Evolutionary conservation across 139 green algal species (phyloP).

Genomic region (Closterium sp.): DNA sequence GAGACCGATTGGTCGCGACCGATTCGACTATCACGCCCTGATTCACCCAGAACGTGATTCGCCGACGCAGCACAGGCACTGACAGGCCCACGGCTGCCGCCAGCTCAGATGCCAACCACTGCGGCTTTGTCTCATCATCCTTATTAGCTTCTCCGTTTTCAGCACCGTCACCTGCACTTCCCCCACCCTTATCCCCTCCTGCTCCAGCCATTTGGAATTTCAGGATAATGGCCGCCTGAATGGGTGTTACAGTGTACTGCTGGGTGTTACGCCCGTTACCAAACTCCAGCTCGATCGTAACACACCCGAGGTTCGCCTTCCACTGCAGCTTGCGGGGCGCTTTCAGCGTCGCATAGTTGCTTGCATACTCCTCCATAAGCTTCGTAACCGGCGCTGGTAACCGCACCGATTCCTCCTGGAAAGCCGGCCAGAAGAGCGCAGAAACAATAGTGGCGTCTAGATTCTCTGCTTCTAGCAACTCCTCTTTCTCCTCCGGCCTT

Average conservation of each 20-base stretch:
- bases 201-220: constrained; percentile 62
- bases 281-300: constrained; percentile 60
- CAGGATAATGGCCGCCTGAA: constrained; percentile 78
- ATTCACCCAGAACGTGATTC: constrained; percentile 84
- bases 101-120: constrained; percentile 59
- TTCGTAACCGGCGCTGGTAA: constrained; percentile 38
- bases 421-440: constrained; percentile 85
- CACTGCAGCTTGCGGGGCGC: constrained; percentile 85
- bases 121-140: not conserved
- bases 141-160: not conserved
- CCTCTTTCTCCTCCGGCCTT: constrained; percentile 11
- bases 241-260: constrained; percentile 64
- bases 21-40: constrained; percentile 44
- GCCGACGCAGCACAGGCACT: constrained; percentile 59
- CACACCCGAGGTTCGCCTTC: constrained; percentile 69
- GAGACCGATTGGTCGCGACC: not conserved
- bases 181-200: not conserved
- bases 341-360: constrained; percentile 70
- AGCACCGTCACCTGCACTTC: not conserved
- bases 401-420: constrained; percentile 46
- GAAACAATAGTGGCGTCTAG: constrained; percentile 75
- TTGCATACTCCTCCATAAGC: constrained; percentile 49
- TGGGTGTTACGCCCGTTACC: constrained; percentile 47
- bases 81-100: constrained; percentile 60
- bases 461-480: constrained; percentile 1